Evolutionary conservation across 768 basidiomycete species (phyloP), one percentile per base, ranked within the genome.

Genomic region (Amanita molliuscula): DNA sequence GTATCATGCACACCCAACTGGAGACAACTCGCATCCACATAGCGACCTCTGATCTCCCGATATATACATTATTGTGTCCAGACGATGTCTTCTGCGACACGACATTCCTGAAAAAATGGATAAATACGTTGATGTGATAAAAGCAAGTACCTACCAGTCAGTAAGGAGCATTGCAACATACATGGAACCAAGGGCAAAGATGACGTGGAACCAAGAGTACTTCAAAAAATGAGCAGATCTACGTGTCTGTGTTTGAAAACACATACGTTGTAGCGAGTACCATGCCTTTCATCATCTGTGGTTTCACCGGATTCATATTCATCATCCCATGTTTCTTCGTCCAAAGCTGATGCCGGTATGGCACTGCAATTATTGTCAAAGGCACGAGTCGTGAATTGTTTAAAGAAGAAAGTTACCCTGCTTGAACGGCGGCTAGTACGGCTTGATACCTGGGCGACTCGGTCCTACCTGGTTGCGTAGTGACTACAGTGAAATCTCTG

Each of bases 1-100:
- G 65, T 36, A 83, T 50, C 67, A 91, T 84, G 64, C 91, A 97
- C 21, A 95, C 76, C 95, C 95, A 99, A 55, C 88, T 88, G 26
- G 90, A 93, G 41, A 98, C 88, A 28, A 98, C 79, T 3, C 96
- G 75, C 90, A 97, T 97, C 96, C 96, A 99, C 95, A 99, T 98
- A 3, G 96, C 93, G 7, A 88, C 84, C 62, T 93, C 89, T 4
- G 91, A 94, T 33, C 93, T 82, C 15, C 96, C 96, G 43, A 98
- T 98, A 64, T 91, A 89, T 34, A 97, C 84, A 37, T 77, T 69
- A 48, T 79, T 73, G n/a, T 79, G 75, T 53, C 80, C 74, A 34
- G 63, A 64, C 11, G 74, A 65, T 25, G 70, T 77, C 41, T 69
- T 64, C 56, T 77, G 79, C 51, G 78, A 80, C 20, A 88, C 79